Base-by-base conservation (phyloP, 805 yeast species). In the Candida caryicola region DNA sequence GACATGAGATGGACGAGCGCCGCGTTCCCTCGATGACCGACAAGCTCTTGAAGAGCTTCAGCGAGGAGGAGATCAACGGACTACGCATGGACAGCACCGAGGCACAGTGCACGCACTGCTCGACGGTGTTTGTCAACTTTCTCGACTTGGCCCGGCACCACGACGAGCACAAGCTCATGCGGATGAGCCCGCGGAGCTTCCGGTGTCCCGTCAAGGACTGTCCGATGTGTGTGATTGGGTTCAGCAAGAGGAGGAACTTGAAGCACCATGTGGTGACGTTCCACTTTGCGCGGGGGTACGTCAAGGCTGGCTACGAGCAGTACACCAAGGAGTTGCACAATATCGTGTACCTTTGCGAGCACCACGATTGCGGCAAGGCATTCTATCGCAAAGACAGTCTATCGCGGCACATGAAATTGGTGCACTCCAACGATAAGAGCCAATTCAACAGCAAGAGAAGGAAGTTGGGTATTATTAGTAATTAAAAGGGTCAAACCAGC, bases 161-260 rank as follows among this genome's bases (percentile, higher is more conserved):
- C 33, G 68, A 64, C 29, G 47, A 46, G 21, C 51, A 48, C 32
- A 45, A 58, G 9, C 47, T 65, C 13, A 46, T 49, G 14, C 35
- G 39, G 12, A 36, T 34, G 21, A 29, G 27, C 26, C 43, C 45
- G 13, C 54, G 74, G 12, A 59, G 63, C 2, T 60, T 48, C 45
- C 51, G 51, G 19, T 70, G 76, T 43, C 47, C 56, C 2, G 46
- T 54, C 13, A 36, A 43, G 5, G 50, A 46, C 5, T 70, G 76
- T 28, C 71, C 73, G 3, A 71, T 73, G 74, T 54, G 57, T 19
- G 45, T 60, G 10, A 62, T 70, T 17, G 75, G 75, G 1, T 69
- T 54, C 33, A 50, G 51, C 27, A 57, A 60, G 31, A 61, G 55
- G 34, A 57, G 57, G 3, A 47, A 51, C 29, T 46, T 62, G 23